Conservation (phyloP, 2,329 filamentous ascomycete species). For the Fusarium pseudoanthophilum region DNA sequence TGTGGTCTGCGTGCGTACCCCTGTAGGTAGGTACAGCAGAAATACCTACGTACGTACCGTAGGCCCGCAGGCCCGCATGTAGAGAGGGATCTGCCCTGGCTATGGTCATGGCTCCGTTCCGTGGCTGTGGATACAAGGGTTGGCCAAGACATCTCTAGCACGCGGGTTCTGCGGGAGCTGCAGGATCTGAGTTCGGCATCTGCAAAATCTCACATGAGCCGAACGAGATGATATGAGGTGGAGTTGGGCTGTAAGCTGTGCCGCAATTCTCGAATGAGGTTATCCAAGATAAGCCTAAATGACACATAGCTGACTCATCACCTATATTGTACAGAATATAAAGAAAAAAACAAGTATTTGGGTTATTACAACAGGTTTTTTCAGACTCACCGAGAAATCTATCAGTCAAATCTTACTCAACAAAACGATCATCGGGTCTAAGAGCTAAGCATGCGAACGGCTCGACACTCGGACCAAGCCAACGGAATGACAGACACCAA, state of each 20-base stretch:
- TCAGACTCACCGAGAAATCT: background rate
- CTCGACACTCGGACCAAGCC: conserved; percentile 22
- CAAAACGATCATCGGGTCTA: conserved; percentile 16
- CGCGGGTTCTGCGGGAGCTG: conserved; percentile 35
- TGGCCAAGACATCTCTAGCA: conserved; percentile 34
- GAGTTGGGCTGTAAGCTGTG: background rate
- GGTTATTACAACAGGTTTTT: background rate
- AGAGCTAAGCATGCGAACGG: conserved; percentile 21
- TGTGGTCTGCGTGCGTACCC: conserved; percentile 10
- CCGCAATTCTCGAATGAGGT: background rate
- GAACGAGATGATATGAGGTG: conserved; percentile 13
- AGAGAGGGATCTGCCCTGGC: conserved; percentile 17
- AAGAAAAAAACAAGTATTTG: background rate
- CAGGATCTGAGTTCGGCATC: conserved; percentile 35
- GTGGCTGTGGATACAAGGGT: conserved; percentile 30
- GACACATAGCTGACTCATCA: background rate
- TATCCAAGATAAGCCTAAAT: background rate
- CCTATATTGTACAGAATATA: background rate
- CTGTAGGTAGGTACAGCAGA: background rate
- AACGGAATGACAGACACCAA: conserved; percentile 27
- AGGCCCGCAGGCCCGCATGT: conserved; percentile 25
- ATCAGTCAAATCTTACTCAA: conserved; percentile 8
- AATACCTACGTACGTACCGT: background rate
- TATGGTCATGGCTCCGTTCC: conserved; percentile 22
- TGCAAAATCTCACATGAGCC: conserved; percentile 28